Percentiles rank a stretch among this genome's conserved stretches.
Conservation (phyloP, 441 rosid species). For the Croton setiger region DNA sequence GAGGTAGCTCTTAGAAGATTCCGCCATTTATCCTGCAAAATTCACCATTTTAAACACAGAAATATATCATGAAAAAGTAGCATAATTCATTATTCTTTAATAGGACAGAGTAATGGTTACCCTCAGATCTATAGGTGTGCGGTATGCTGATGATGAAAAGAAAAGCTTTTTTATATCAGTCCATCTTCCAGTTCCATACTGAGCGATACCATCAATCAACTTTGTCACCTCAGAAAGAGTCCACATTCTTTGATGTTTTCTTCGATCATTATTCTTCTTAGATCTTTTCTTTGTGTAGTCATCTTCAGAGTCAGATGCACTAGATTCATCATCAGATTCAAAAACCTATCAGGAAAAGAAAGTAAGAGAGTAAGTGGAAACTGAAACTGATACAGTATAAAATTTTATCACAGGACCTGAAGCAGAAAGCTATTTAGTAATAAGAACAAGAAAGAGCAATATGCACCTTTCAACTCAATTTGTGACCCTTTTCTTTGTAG, state of each 20-base stretch:
- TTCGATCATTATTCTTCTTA: conserved; percentile 47
- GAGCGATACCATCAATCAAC: conserved; percentile 81
- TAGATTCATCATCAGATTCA: conserved; percentile 39
- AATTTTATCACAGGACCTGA: neutral
- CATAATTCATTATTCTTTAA: conserved; percentile 12
- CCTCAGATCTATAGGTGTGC: conserved; percentile 94
- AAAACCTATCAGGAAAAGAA: conserved; percentile 27
- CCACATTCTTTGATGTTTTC: conserved; percentile 94
- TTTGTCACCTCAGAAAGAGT: conserved; percentile 69
- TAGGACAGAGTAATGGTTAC: conserved; percentile 35
- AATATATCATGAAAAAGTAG: conserved; percentile 18
- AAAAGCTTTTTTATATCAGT: conserved; percentile 76
- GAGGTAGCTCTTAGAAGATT: conserved; percentile 78
- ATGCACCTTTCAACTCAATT: neutral
- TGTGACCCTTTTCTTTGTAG: neutral
- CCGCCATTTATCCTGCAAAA: conserved; percentile 91
- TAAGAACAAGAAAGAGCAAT: neutral
- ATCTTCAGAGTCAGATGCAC: conserved; percentile 58
- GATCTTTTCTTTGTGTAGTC: conserved; percentile 33
- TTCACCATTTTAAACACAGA: conserved; percentile 11
- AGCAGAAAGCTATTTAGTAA: neutral
- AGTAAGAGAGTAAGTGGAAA: conserved; percentile 8
- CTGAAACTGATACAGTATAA: neutral
- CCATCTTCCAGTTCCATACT: conserved; percentile 90
- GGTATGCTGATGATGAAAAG: conserved; percentile 61